phyloP scores from a whole-genome alignment of 805 yeast genomes.

The Yamadazyma kitorensis region DNA sequence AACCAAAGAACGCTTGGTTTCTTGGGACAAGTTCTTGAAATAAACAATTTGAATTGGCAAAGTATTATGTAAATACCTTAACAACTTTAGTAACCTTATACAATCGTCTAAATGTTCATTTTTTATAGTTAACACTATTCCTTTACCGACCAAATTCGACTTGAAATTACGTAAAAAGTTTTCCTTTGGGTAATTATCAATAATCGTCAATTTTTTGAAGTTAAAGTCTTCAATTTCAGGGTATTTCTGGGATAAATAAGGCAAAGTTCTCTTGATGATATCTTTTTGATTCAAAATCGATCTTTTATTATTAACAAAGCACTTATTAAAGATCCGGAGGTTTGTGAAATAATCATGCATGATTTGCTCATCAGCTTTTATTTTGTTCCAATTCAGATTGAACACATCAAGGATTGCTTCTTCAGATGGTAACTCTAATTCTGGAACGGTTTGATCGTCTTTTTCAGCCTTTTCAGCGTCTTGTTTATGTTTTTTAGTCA shows the following conservation, averaged over 20 bases:
- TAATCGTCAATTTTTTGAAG: slow-evolving; percentile 5
- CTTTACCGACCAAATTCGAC: slow-evolving; percentile 24
- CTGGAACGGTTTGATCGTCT: no score
- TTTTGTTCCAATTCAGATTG: slow-evolving; percentile 13
- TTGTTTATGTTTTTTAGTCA: slow-evolving; percentile 4
- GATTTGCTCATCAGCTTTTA: slow-evolving; percentile 18
- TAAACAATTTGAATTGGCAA: slow-evolving; percentile 34
- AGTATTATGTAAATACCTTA: slow-evolving; percentile 25
- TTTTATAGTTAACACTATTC: slow-evolving; percentile 31
- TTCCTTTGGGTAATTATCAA: slow-evolving; percentile 1
- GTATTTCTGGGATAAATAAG: slow-evolving; percentile 22
- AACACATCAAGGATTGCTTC: slow-evolving; percentile 9
- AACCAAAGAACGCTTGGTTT: slow-evolving; percentile 20
- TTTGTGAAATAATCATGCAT: slow-evolving; percentile 24
- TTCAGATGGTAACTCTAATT: slow-evolving; percentile 5
- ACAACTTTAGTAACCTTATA: slow-evolving; percentile 22
- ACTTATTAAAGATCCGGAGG: slow-evolving; percentile 21
- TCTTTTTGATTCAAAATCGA: slow-evolving; percentile 8
- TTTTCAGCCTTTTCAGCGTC: slow-evolving; percentile 8
- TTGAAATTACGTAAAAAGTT: slow-evolving; percentile 13
- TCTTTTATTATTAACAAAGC: slow-evolving; percentile 14
- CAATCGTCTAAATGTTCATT: slow-evolving; percentile 24
- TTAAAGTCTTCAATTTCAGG: slow-evolving; percentile 16
- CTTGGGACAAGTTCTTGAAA: slow-evolving; percentile 23
- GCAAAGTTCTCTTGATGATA: slow-evolving; percentile 17